Base-by-base conservation (phyloP, 805 yeast species). In the Alloascoidea hylecoeti region DNA sequence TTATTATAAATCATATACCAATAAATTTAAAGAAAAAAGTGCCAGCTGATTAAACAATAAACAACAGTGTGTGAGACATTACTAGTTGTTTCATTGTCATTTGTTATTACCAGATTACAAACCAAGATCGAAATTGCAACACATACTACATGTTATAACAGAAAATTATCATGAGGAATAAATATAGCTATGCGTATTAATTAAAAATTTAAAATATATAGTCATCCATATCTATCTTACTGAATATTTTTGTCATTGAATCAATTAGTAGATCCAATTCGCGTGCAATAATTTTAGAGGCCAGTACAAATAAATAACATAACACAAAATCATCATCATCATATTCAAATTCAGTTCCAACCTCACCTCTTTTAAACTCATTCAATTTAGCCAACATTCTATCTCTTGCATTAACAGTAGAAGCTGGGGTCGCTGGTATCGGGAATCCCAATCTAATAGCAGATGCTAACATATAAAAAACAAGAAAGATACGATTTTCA, bases 371-470 rank as follows among this genome's bases (percentile, higher is more conserved):
- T 37, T 92, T 57, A 15, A 76, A 70, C 42, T 72, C 75, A 42
- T 70, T 74, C 44, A 82, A 59, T 46, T 79, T 81, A 35, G 64
- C 69, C 44, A 82, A 61, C 61, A 83, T 63, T 23, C 86, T 55
- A 43, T 77, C 83, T 46, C 76, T 71, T 0, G 92, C 78, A 50
- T 78, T 81, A 34, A 72, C 81, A 0, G 85, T 78, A 0, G 83
- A 75, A 0, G 92, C 89, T 1, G 88, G 78, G 46, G 75, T 76
- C 16, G 68, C 71, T 0, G 94, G 94, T 16, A 83, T 51, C 2
- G 94, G 94, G 40, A 81, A 72, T 2, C 86, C 85, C 5, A 83
- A 58, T 34, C 73, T 68, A 60, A 83, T 63, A 0, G 94, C 80
- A 6, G 89, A 75, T 2, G 94, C 75, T 13, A 78, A 58, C 78